These are phyloP conservation scores for Neurospora crassa DNA, from an alignment of 2,329 filamentous ascomycete species.

Conservation along the genomic window DNA sequence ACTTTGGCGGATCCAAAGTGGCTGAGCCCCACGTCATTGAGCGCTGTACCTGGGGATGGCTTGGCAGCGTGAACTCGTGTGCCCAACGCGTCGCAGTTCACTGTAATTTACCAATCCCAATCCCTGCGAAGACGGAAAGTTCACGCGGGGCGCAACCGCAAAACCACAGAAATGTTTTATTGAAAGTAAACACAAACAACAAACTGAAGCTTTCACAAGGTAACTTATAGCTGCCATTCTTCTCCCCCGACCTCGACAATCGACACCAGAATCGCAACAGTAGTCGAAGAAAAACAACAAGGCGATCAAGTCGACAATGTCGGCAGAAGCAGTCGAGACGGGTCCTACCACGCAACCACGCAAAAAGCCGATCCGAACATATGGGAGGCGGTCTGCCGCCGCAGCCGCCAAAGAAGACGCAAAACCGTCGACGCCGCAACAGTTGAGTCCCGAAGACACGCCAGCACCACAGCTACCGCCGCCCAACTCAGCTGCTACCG, in stretches of 20 bases:
- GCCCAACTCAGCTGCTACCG: not conserved
- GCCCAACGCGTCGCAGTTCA: not conserved
- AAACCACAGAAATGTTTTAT: not conserved
- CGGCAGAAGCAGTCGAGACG: not conserved
- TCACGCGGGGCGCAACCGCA: not conserved
- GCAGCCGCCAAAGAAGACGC: constrained; percentile 2
- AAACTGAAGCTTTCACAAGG: not conserved
- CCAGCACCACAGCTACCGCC: constrained; percentile 3
- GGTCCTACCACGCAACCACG: constrained; percentile 1
- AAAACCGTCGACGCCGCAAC: not conserved
- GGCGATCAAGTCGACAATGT: constrained; percentile 2
- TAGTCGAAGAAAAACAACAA: not conserved
- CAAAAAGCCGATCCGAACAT: constrained; percentile 27
- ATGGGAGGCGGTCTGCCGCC: constrained; percentile 23
- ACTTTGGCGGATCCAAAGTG: not conserved
- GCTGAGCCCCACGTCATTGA: not conserved
- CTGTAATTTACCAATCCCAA: not conserved
- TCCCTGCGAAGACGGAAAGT: not conserved
- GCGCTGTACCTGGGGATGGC: not conserved
- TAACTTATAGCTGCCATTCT: too few species aligned
- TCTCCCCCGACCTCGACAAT: not conserved
- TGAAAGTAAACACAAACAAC: not conserved
- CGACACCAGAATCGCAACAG: not conserved
- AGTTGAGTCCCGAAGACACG: not conserved
- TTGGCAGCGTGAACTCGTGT: not conserved